phyloP scores from a whole-genome alignment of 805 yeast genomes.

The Schizosaccharomyces pombe region DNA sequence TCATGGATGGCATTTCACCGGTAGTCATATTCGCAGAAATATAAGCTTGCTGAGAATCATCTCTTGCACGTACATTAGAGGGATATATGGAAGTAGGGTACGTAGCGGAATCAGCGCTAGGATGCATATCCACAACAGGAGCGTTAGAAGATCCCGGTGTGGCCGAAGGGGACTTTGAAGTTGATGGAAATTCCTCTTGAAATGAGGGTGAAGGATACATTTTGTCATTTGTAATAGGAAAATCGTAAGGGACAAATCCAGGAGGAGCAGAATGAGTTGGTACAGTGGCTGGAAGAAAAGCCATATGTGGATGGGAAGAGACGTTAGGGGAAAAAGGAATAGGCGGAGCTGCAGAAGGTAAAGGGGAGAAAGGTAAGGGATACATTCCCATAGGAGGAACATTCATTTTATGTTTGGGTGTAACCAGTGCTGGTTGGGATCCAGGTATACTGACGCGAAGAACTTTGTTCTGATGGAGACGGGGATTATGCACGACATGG shows the following conservation, averaged over 20 bases:
- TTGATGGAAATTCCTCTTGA: too few relatives aligned
- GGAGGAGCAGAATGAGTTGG: neutral
- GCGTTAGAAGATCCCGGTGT: too few relatives aligned
- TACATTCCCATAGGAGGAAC: neutral
- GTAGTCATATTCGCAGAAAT: too few relatives aligned
- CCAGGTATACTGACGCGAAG: neutral
- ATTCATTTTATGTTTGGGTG: neutral
- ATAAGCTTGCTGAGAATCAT: too few relatives aligned
- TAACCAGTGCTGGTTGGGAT: neutral
- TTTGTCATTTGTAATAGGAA: too few relatives aligned
- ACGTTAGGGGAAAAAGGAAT: neutral
- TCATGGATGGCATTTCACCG: too few relatives aligned
- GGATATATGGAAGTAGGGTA: too few relatives aligned
- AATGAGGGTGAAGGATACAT: too few relatives aligned
- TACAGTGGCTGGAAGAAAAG: neutral
- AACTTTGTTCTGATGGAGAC: neutral
- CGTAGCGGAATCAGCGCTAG: too few relatives aligned
- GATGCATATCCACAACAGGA: too few relatives aligned
- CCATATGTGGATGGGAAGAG: neutral
- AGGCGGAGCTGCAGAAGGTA: neutral
- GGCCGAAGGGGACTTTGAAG: too few relatives aligned
- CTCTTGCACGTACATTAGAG: too few relatives aligned
- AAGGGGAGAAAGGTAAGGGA: neutral
- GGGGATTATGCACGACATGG: neutral
- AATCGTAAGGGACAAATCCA: neutral